Conservation (phyloP, 352 stramenopile species). For the Phytophthora lateralis region DNA sequence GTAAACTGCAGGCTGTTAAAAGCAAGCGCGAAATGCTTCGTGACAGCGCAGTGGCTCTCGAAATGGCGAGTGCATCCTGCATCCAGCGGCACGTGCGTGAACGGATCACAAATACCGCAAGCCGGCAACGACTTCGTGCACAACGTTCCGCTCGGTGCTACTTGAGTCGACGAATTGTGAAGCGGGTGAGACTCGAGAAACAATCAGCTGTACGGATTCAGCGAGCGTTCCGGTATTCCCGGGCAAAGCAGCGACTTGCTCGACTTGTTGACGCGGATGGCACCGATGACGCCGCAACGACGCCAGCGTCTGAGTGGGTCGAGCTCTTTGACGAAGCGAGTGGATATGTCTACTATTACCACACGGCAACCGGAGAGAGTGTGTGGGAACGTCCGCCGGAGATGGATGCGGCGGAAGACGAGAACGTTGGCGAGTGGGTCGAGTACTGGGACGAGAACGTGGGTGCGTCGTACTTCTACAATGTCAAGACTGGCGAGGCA, state of each 20-base stretch:
- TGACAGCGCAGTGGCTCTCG: slow-evolving; percentile 15
- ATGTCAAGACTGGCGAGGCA: slow-evolving; percentile 64
- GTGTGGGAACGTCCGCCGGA: slow-evolving; percentile 56
- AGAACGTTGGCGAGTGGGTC: slow-evolving; percentile 54
- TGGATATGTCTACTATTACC: slow-evolving; percentile 75
- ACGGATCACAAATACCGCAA: slow-evolving; percentile 18
- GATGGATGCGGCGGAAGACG: slow-evolving; percentile 16
- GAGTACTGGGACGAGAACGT: slow-evolving; percentile 80
- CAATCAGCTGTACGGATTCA: slow-evolving; percentile 51
- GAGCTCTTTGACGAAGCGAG: slow-evolving; percentile 75
- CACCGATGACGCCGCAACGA: slow-evolving; percentile 9
- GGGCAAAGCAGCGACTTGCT: slow-evolving; percentile 46
- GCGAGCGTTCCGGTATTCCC: slow-evolving; percentile 56
- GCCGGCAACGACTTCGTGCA: slow-evolving; percentile 21
- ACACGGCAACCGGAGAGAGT: slow-evolving; percentile 53
- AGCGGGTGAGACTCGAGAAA: slow-evolving; percentile 24
- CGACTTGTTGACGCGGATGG: slow-evolving; percentile 35
- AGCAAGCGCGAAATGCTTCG: slow-evolving; percentile 15
- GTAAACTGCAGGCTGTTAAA: slow-evolving; percentile 26
- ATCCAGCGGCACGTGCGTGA: slow-evolving; percentile 51
- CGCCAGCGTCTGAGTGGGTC: slow-evolving; percentile 43
- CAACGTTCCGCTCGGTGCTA: slow-evolving; percentile 49
- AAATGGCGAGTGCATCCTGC: slow-evolving; percentile 30
- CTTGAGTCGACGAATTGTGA: slow-evolving; percentile 37
- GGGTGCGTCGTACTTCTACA: slow-evolving; percentile 72